These are phyloP conservation scores for Candida montana DNA, from an alignment of 805 yeast genomes.

Conservation along the genomic window DNA sequence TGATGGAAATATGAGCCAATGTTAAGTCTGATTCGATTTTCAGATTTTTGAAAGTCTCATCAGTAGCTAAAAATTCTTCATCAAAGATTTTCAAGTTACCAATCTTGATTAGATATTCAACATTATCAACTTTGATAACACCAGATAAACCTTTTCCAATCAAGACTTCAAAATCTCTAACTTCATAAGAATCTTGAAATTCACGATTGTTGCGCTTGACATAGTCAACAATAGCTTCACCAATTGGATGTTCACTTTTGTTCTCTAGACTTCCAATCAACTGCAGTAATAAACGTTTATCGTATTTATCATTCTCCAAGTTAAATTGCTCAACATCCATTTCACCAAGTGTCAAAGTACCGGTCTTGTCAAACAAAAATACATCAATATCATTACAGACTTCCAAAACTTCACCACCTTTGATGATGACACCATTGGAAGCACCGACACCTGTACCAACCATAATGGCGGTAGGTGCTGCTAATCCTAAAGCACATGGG, in stretches of 20 bases:
- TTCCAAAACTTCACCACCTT: slow-evolving; percentile 90
- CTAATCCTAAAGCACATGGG: slow-evolving; percentile 96
- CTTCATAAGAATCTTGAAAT: slow-evolving; percentile 5
- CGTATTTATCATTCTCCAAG: slow-evolving; percentile 13
- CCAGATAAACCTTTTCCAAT: slow-evolving; percentile 36
- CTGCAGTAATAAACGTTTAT: slow-evolving; percentile 36
- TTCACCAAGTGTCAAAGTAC: slow-evolving; percentile 84
- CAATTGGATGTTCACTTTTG: slow-evolving; percentile 85
- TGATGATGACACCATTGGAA: slow-evolving; percentile 77
- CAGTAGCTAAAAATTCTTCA: slow-evolving; percentile 12
- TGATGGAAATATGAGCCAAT: slow-evolving; percentile 50
- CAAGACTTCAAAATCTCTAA: slow-evolving; percentile 25
- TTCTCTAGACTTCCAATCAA: slow-evolving; percentile 54
- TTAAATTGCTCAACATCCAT: slow-evolving; percentile 43
- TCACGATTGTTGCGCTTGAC: slow-evolving; percentile 20
- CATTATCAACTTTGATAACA: slow-evolving; percentile 16
- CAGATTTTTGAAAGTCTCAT: slow-evolving; percentile 9
- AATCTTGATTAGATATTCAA: slow-evolving; percentile 34
- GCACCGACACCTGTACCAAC: slow-evolving; percentile 99
- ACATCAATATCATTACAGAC: slow-evolving; percentile 56
- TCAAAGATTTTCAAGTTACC: slow-evolving; percentile 41
- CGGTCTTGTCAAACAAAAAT: slow-evolving; percentile 90
- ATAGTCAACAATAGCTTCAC: slow-evolving; percentile 53
- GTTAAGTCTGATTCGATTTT: slow-evolving; percentile 36
- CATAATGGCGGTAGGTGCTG: slow-evolving; percentile 98